Evolutionary conservation across 495 filamentous ascomycete genomes (phyloP).

Genomic region (Tricharina praecox): DNA sequence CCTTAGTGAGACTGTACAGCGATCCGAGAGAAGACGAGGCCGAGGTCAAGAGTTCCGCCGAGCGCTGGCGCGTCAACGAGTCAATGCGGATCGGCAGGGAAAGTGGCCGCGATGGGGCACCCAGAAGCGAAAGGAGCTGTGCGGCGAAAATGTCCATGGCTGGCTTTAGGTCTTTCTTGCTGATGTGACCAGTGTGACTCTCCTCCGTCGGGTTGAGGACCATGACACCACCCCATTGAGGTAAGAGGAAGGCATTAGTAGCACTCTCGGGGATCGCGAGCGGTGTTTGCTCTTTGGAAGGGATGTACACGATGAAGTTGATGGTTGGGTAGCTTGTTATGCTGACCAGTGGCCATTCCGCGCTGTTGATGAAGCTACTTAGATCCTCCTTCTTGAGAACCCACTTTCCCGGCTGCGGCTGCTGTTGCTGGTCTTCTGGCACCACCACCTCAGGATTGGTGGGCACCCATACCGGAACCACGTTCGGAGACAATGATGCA

Average conservation of each 20-base stretch:
- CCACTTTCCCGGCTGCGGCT: constrained; percentile 32
- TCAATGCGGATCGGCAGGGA: constrained; percentile 71
- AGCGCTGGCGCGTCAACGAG: constrained; percentile 64
- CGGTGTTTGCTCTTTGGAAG: constrained; percentile 41
- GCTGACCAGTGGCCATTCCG: constrained; percentile 92
- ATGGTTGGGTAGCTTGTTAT: constrained; percentile 85
- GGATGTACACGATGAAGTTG: constrained; percentile 85
- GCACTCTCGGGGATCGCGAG: constrained; percentile 49
- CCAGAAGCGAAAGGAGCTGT: constrained; percentile 77
- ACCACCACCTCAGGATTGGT: constrained; percentile 26
- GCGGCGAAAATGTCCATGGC: constrained; percentile 79
- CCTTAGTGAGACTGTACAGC: constrained; percentile 66
- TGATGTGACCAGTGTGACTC: constrained; percentile 31
- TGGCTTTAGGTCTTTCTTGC: constrained; percentile 48
- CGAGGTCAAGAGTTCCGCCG: constrained; percentile 71
- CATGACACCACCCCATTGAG: constrained; percentile 90
- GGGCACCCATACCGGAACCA: constrained; percentile 20
- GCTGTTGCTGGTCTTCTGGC: constrained; percentile 31
- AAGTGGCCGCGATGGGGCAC: constrained; percentile 60
- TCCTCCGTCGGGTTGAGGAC: constrained; percentile 46
- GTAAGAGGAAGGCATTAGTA: constrained; percentile 83
- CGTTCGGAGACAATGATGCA: constrained; percentile 41
- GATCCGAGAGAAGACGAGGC: constrained; percentile 90
- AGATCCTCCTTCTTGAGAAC: constrained; percentile 72
- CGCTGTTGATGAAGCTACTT: constrained; percentile 87